Evolutionary conservation across 73 alveolate species (phyloP), one percentile per base, ranked within the genome.

Genomic region (Strombidium stylifer): DNA sequence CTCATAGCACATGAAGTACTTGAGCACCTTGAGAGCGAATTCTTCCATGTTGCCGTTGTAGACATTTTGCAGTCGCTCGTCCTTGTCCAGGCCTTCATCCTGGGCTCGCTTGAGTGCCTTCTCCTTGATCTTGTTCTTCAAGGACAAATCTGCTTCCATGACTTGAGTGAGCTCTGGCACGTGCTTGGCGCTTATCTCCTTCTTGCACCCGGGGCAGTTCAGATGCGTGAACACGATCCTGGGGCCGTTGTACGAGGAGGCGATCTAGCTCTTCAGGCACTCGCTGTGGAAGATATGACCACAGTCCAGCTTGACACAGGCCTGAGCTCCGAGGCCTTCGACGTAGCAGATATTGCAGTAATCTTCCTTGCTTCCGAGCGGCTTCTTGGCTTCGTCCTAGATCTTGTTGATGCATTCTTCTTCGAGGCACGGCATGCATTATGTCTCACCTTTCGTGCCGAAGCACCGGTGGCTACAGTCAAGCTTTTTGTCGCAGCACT

Each of bases 1-100:
- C 60, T 91, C 86, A 80, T 69, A 93, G 65, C 99, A 95, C 92
- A 73, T 76, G 65, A 93, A 95, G 67, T 95, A 95, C 21, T 97
- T 73, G 64, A 90, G 82, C 35, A 91, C 82, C 12, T 93, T 96
- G 73, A 95, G 40, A 6, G 99, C 98, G 53, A 91, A 95, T 19
- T 51, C 66, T 50, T 87, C 96, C 24, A 91, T 83, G 44, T 93
- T 92, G 26, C 87, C 79, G 70, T 81, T 91, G 64, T 75, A 95
- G 16, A 89, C 92, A 45, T 92, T 94, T 12, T 73, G 53, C 16
- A 95, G 69, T 54, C 93, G 76, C 44, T 86, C 93, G 64, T 95
- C 98, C 44, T 86, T 70, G 59, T 95, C 97, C 44, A 92, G 48
- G 19, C 94, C 98, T 67, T 95, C 99, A 71, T 81, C 86, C 77